Evolutionary conservation across 1,284 basidiomycete genomes (phyloP), one percentile per base, ranked within the genome.

Genomic region (Ganoderma lucidum): DNA sequence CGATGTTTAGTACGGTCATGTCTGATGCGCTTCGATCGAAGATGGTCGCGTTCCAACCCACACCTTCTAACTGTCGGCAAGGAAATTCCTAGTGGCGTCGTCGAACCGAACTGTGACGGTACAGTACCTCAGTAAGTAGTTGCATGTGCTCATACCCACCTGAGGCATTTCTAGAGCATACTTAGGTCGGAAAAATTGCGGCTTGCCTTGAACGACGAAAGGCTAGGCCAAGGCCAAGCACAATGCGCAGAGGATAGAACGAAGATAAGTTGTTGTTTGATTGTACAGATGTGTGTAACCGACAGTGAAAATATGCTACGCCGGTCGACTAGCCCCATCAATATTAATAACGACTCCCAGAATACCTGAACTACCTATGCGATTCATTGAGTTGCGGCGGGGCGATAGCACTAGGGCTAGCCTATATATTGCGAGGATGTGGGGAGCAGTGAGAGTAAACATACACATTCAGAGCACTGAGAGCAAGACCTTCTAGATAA

Each of bases 401-500:
- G 48, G 37, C n/a, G n/a, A 39, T n/a, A 59, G 56, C 35, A 23
- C 56, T 39, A 14, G 14, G 37, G 59, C 30, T 41, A 62, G 32
- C 6, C 23, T 28, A 51, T 51, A 44, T 60, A 63, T 42, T 62
- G 63, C 59, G 44, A 39, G 17, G 45, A 61, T 63, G 44, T 8
- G 39, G 9, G 28, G 42, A 17, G 62, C 30, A 6, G 23, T 15
- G 48, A 51, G 48, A 51, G 56, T 56, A 65, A 42, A 69, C 44
- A 65, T 72, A 72, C 72, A 73, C 69, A 62, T 66, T 71, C 69
- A 70, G 45, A 73, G 67, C 71, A 63, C 65, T 59, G 69, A 71
- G 56, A 71, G 72, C 71, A 62, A 68, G 65, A 48, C 19, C 51
- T 66, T 62, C 70, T 71, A 71, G 51, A 72, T 71, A 70, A 45